Conservation (phyloP, 768 basidiomycete genomes). For the Thelephora aurantiotincta region DNA sequence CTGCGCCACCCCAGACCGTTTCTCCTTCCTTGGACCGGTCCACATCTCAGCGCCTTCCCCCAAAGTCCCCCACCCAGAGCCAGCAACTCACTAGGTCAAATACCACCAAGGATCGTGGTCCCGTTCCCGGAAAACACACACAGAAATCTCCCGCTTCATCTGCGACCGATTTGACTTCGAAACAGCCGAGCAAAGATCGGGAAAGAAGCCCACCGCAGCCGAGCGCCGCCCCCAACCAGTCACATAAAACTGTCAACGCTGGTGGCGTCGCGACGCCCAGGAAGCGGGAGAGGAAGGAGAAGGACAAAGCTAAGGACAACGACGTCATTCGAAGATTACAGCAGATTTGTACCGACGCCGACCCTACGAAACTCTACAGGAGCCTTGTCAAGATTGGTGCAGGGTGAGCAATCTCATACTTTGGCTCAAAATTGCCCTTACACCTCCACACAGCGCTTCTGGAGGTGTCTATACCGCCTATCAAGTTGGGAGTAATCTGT, state of each 20-base stretch:
- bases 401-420: slow-evolving; percentile 43
- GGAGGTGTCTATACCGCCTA: slow-evolving; percentile 98
- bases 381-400: slow-evolving; percentile 96
- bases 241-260: not conserved
- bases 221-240: not conserved
- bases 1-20: slow-evolving; percentile 51
- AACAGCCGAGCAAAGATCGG: not conserved
- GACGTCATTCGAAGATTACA: slow-evolving; percentile 90
- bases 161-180: slow-evolving; percentile 30
- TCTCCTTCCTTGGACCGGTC: slow-evolving; percentile 74
- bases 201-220: not conserved
- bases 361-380: slow-evolving; percentile 88
- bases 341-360: slow-evolving; percentile 93
- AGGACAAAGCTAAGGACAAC: slow-evolving; percentile 64
- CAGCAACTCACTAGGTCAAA: slow-evolving; percentile 42
- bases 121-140: not conserved
- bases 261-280: slow-evolving; percentile 59
- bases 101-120: slow-evolving; percentile 39
- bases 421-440: slow-evolving; percentile 1
- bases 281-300: slow-evolving; percentile 74
- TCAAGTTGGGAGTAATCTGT: slow-evolving; percentile 87
- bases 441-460: slow-evolving; percentile 48
- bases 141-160: slow-evolving; percentile 29
- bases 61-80: slow-evolving; percentile 27
- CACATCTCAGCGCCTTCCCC: slow-evolving; percentile 67